phyloP scores from a whole-genome alignment of 2,329 filamentous ascomycete species.

The Ilyonectria sp. region DNA sequence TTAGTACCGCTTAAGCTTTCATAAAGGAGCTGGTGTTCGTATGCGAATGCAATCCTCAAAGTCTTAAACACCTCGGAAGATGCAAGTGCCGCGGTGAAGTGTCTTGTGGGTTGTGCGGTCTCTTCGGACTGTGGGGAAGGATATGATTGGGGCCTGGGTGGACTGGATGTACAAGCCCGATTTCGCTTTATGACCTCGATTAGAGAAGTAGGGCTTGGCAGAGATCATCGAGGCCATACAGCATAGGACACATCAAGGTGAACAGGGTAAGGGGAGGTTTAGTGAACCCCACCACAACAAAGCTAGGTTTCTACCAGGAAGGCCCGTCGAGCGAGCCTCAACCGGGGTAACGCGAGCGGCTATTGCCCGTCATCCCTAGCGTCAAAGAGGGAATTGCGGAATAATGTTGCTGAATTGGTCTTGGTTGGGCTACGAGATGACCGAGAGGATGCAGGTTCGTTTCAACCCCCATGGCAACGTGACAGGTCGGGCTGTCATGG shows the following conservation, averaged over 20 bases:
- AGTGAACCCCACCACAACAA: conserved; percentile 7
- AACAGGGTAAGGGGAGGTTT: conserved; percentile 24
- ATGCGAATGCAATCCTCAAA: not conserved
- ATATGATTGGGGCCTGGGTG: conserved; percentile 6
- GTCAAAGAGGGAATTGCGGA: not conserved
- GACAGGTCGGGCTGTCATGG: conserved; percentile 18
- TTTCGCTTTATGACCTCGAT: conserved; percentile 6
- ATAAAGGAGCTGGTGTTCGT: too few species aligned
- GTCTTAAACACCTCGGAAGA: conserved; percentile 2
- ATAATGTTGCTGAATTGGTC: conserved; percentile 8
- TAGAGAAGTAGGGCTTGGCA: not conserved
- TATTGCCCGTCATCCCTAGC: conserved; percentile 4
- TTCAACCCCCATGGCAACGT: conserved; percentile 2
- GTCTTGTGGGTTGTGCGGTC: conserved; percentile 13
- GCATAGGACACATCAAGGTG: conserved; percentile 15
- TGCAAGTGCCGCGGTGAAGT: conserved; percentile 10
- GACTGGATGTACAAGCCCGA: conserved; percentile 2
- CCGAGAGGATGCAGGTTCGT: not conserved
- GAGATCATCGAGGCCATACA: conserved; percentile 16
- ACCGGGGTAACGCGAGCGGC: not conserved
- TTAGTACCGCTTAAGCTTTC: too few species aligned
- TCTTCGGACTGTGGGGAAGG: not conserved
- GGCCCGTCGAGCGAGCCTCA: conserved; percentile 23
- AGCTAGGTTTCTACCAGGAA: conserved; percentile 9
- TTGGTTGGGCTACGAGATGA: not conserved